These are phyloP conservation scores for Saccharomyces eubayanus DNA, from an alignment of 805 yeast species.

Conservation along the genomic window DNA sequence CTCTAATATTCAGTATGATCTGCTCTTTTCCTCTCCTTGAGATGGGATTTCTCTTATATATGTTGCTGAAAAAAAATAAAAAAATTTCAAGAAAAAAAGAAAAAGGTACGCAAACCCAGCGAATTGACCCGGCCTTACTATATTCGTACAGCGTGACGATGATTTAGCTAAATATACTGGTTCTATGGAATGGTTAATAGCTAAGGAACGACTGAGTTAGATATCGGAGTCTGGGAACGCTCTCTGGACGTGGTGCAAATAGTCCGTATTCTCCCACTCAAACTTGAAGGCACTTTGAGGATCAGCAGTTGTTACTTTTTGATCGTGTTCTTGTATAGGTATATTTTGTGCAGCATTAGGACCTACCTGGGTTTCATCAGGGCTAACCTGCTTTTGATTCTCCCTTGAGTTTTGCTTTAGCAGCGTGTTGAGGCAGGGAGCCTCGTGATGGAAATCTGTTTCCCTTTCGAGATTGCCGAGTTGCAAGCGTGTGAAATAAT, in stretches of 20 bases:
- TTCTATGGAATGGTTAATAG: background rate
- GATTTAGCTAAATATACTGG: background rate
- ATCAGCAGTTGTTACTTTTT: slow-evolving; percentile 2
- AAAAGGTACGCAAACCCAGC: background rate
- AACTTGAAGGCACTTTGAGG: slow-evolving; percentile 2
- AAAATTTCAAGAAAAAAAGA: background rate
- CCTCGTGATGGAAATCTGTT: background rate
- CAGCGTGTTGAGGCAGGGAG: background rate
- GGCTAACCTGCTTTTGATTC: background rate
- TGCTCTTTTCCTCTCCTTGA: background rate
- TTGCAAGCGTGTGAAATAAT: slow-evolving; percentile 1
- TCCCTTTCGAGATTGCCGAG: background rate
- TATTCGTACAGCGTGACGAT: background rate
- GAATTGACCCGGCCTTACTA: background rate
- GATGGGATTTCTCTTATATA: slow-evolving; percentile 4
- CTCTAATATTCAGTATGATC: background rate
- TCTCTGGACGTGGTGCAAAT: slow-evolving; percentile 6
- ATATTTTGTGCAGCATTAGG: background rate
- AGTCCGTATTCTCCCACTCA: slow-evolving; percentile 7
- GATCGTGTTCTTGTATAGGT: slow-evolving; percentile 3
- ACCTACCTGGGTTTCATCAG: background rate
- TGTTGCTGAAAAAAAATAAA: slow-evolving; percentile 1
- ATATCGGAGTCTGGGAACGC: slow-evolving; percentile 5
- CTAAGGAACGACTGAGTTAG: background rate
- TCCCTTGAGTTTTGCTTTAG: background rate